phyloP scores from a whole-genome alignment of 1,139 yeast genomes.

The Protomyces macrosporus region DNA sequence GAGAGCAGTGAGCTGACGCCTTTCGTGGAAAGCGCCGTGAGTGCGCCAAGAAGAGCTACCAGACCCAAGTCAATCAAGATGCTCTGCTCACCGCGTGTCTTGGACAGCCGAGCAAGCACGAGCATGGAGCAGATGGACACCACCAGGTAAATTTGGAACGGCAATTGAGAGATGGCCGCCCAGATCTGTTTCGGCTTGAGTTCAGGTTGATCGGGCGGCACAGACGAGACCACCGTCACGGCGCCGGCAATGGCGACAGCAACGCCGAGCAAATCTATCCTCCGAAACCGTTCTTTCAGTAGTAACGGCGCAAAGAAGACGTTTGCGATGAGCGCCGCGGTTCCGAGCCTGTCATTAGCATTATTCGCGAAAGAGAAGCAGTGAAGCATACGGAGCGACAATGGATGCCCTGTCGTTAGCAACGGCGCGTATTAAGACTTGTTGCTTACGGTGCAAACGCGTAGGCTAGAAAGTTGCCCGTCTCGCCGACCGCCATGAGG shows the following conservation, averaged over 20 bases:
- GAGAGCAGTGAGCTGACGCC: conserved; percentile 40
- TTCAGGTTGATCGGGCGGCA: conserved; percentile 27
- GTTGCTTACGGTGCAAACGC: conserved; percentile 42
- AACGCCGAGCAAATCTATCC: conserved; percentile 41
- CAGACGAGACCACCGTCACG: conserved; percentile 40
- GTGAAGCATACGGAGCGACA: conserved; percentile 36
- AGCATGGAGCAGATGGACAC: conserved; percentile 33
- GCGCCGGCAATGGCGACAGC: conserved; percentile 43
- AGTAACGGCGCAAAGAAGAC: conserved; percentile 46
- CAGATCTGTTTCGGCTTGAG: conserved; percentile 35
- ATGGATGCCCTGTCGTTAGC: conserved; percentile 38
- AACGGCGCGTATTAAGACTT: not conserved
- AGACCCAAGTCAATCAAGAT: conserved; percentile 37
- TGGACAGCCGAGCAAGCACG: conserved; percentile 29
- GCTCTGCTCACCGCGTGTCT: conserved; percentile 28
- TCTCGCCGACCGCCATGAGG: conserved; percentile 44
- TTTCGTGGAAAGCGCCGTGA: conserved; percentile 45
- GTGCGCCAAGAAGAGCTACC: conserved; percentile 46
- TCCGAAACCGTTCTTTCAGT: conserved; percentile 41
- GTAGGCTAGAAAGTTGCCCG: conserved; percentile 46
- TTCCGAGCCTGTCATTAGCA: conserved; percentile 41
- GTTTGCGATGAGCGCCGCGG: conserved; percentile 45
- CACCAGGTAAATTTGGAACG: conserved; percentile 36
- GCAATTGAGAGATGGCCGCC: conserved; percentile 34
- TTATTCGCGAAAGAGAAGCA: not conserved